Conservation (phyloP, 2,329 filamentous ascomycete genomes). For the Epicoccum sorghinum region DNA sequence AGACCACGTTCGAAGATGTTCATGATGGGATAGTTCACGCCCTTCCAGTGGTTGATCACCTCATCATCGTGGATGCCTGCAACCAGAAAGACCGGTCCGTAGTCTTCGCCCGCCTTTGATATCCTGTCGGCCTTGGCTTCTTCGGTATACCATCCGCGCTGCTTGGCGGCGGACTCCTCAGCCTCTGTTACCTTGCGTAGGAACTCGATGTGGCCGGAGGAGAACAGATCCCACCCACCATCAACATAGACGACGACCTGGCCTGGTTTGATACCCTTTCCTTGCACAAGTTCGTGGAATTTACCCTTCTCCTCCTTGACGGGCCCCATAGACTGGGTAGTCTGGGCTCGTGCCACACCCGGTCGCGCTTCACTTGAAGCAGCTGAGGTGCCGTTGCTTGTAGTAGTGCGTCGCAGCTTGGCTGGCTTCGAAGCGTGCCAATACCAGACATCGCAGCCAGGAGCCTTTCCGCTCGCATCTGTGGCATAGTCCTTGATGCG, state of each 20-base stretch:
- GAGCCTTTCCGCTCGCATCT: constrained; percentile 77
- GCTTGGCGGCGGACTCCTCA: constrained; percentile 72
- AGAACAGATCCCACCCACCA: constrained; percentile 95
- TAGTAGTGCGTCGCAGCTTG: constrained; percentile 44
- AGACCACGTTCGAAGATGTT: constrained; percentile 96
- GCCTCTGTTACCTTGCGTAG: constrained; percentile 75
- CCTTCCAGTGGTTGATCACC: constrained; percentile 96
- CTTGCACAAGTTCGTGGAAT: constrained; percentile 73
- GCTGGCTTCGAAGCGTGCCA: constrained; percentile 66
- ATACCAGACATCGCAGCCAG: constrained; percentile 84
- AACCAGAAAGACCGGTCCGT: constrained; percentile 83
- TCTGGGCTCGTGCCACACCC: constrained; percentile 35
- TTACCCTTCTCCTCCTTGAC: constrained; percentile 64
- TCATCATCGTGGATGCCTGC: constrained; percentile 93
- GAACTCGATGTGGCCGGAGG: constrained; percentile 95
- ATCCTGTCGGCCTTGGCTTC: constrained; percentile 68
- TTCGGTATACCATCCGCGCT: constrained; percentile 76
- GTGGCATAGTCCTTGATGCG: constrained; percentile 86
- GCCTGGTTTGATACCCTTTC: constrained; percentile 72
- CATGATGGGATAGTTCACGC: constrained; percentile 99
- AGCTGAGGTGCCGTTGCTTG: constrained; percentile 24
- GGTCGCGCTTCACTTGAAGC: constrained; percentile 26
- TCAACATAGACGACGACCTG: constrained; percentile 94
- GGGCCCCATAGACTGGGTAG: constrained; percentile 47
- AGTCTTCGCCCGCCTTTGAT: constrained; percentile 71